Percentiles rank a stretch among this genome's conserved stretches.
Evolutionary conservation across 2,329 filamentous ascomycete species (phyloP).

Genomic region (Pseudogymnoascus verrucosus): DNA sequence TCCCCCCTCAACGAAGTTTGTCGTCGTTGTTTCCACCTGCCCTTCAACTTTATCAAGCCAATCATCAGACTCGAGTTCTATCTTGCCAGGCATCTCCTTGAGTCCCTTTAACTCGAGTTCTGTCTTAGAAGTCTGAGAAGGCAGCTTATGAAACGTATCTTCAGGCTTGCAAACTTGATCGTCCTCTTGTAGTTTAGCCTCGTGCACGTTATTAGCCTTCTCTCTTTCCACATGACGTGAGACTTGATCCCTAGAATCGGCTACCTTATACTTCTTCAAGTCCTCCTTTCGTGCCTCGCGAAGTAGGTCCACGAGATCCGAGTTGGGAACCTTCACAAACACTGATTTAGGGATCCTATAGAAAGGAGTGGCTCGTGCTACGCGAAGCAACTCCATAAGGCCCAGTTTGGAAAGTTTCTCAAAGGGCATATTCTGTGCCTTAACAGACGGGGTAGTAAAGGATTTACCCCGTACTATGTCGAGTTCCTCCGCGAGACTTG

Average conservation of each 20-base stretch:
- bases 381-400: not conserved
- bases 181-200: not conserved
- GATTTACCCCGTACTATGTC: not conserved
- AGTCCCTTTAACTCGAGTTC: not conserved
- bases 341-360: not conserved
- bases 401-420: not conserved
- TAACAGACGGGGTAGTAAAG: not conserved
- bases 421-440: not conserved
- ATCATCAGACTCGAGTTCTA: not conserved
- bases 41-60: not conserved
- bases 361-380: not conserved
- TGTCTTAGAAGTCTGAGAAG: not conserved
- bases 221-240: not conserved
- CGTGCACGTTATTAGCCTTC: not conserved
- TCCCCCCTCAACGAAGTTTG: not conserved
- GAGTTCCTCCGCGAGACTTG: not conserved
- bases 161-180: not conserved
- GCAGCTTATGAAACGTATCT: not conserved
- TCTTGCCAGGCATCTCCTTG: not conserved
- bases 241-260: not conserved
- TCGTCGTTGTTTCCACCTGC: not conserved
- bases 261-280: not conserved
- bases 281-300: not conserved
- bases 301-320: not conserved
- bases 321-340: not conserved